Percentiles rank a stretch among this genome's conserved stretches.
phyloP scores from a whole-genome alignment of 768 basidiomycete genomes.

The Kwoniella heveanensis region DNA sequence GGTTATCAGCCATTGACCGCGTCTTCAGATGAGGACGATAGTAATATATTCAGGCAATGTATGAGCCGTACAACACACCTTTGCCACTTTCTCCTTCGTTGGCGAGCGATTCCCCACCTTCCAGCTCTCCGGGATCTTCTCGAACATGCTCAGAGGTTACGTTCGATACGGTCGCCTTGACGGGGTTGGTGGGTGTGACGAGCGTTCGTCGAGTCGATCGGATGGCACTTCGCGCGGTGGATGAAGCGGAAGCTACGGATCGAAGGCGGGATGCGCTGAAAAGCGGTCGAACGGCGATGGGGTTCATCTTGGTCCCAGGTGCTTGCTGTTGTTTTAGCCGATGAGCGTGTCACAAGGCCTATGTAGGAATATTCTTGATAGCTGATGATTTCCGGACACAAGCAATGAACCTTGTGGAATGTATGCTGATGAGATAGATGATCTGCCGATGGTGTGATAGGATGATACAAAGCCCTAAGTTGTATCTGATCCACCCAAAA shows the following conservation, averaged over 20 bases:
- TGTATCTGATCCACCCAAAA: not conserved
- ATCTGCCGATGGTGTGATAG: not conserved
- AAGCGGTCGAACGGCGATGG: constrained; percentile 22
- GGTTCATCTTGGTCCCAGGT: constrained; percentile 37
- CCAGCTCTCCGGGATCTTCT: constrained; percentile 45
- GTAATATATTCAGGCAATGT: too few species aligned
- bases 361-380: too few species aligned
- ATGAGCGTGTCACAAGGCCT: too few species aligned
- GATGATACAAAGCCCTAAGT: not conserved
- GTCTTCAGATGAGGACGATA: too few species aligned
- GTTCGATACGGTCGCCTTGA: constrained; percentile 28
- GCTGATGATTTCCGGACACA: too few species aligned
- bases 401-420: not conserved
- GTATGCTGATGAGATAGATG: not conserved
- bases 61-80: constrained; percentile 29
- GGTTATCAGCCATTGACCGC: not conserved
- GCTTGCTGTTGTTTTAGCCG: too few species aligned
- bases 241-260: constrained; percentile 25
- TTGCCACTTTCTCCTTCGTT: constrained; percentile 32
- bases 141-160: constrained; percentile 25
- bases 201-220: constrained; percentile 23
- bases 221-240: constrained; percentile 6
- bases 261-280: constrained; percentile 14
- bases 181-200: constrained; percentile 26
- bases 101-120: constrained; percentile 40